These are phyloP conservation scores for Termitomyces sp. DNA, from an alignment of 768 basidiomycete species.

Conservation along the genomic window DNA sequence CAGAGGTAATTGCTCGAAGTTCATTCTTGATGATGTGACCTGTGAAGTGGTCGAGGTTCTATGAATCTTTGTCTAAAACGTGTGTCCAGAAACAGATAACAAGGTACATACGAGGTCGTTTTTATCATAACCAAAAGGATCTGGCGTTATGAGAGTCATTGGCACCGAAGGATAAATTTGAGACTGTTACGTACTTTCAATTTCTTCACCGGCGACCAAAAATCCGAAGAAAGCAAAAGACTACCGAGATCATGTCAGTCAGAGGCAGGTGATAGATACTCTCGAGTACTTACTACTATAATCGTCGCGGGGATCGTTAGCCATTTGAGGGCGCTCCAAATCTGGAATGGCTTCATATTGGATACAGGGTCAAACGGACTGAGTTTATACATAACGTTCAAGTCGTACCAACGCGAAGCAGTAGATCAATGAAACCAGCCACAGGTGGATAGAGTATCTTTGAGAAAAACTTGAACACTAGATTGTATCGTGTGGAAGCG, in stretches of 20 bases:
- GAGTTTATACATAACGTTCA: background rate
- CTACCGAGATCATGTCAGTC: constrained; percentile 19
- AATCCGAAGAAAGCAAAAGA: constrained; percentile 72
- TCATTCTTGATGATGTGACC: constrained; percentile 66
- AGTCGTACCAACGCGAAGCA: constrained; percentile 49
- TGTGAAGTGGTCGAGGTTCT: constrained; percentile 71
- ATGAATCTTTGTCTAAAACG: background rate
- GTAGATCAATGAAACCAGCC: constrained; percentile 59
- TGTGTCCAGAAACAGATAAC: background rate
- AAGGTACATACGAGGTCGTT: constrained; percentile 52
- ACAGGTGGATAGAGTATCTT: constrained; percentile 65
- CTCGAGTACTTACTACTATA: constrained; percentile 29
- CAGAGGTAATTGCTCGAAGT: constrained; percentile 55
- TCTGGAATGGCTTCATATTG: constrained; percentile 55
- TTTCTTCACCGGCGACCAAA: constrained; percentile 69
- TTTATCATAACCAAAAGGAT: constrained; percentile 61
- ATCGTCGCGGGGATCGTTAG: constrained; percentile 60
- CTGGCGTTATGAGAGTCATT: constrained; percentile 15
- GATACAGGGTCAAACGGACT: background rate
- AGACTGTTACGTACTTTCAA: constrained; percentile 50
- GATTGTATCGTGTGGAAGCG: background rate
- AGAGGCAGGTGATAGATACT: constrained; percentile 11
- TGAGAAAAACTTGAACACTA: background rate
- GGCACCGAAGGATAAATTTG: background rate
- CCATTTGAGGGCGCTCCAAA: constrained; percentile 49